Percentiles rank a stretch among this genome's conserved stretches.
phyloP scores from a whole-genome alignment of 225 moss, liverwort and hornwort genomes.

The Antitrichia curtipendula region DNA sequence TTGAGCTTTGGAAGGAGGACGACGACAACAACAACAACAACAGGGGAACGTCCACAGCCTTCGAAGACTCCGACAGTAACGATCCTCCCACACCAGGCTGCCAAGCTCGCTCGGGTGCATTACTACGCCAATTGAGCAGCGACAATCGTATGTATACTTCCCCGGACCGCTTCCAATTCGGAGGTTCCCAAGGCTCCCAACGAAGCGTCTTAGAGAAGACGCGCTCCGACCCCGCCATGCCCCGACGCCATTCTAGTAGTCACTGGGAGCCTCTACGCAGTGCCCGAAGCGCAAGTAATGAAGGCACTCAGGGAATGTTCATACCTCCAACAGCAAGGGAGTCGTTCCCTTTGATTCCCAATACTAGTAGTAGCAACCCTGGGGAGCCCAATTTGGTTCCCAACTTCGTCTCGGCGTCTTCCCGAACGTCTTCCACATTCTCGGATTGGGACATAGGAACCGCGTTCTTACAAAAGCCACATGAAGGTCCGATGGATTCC shows the following conservation, averaged over 20 bases:
- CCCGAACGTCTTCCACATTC: not conserved
- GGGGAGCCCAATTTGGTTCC: not conserved
- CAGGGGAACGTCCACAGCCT: not conserved
- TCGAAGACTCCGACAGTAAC: not conserved
- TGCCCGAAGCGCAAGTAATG: conserved; percentile 38
- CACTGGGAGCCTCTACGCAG: not conserved
- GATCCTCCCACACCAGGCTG: not conserved
- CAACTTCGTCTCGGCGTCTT: not conserved
- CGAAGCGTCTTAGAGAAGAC: not conserved
- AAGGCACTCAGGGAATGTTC: conserved; percentile 8
- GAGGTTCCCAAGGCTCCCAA: not conserved
- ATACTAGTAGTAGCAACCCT: not conserved
- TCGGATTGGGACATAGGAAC: conserved; percentile 1
- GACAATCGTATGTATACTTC: not conserved
- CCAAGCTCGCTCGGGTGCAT: not conserved
- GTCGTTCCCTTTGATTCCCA: not conserved
- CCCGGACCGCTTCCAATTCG: not conserved
- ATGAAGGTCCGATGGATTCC: conserved; percentile 22
- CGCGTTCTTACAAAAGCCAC: not conserved
- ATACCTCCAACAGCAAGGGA: not conserved
- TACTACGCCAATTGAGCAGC: not conserved
- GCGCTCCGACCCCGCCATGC: not conserved
- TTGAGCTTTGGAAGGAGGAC: conserved; percentile 11
- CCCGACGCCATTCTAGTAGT: not conserved
- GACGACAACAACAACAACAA: not conserved